Evolutionary conservation across 2,329 filamentous ascomycete genomes (phyloP), one percentile per base, ranked within the genome.

Genomic region (Daldinia sp.): DNA sequence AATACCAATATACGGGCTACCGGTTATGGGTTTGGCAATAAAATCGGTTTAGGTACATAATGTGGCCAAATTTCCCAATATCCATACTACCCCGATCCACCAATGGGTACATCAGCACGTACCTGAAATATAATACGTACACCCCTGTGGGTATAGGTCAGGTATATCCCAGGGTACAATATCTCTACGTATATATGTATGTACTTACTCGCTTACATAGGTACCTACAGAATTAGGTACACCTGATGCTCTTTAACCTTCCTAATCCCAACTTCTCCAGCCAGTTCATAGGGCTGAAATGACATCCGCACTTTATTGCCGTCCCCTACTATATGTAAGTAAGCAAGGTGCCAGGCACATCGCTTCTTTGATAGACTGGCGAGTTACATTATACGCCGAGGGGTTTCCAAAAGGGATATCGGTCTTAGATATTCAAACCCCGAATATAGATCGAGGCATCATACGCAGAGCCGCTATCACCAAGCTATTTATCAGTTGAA

Each of bases 231-330:
- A n/a, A 42, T 48, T 53, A 54, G 33, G 26, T 46, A 55, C 20
- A 41, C 20, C n/a, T 39, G 6, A 20, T 37, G 18, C 30, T 28
- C 13, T 5, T n/a, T 15, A 23, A 30, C 48, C 53, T 28, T 56
- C 35, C 23, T 57, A 55, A 53, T 48, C 50, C 13, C n/a, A 35
- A 39, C 41, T 54, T 65, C 48, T 69, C 59, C 30, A 44, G 51
- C 51, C 35, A 23, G 33, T 51, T 60, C 69, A 71, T 76, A 76
- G 74, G 74, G 74, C 74, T 76, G 74, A 76, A 68, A 72, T 74
- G 72, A 67, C 70, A 74, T 67, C 55, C 69, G 69, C 69, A 72
- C 64, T 60, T 64, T 70, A 69, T 69, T 72, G 53, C 67, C 64
- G 53, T 63, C 61, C 53, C 58, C 63, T 59, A 55, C 61, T 57